Evolutionary conservation across 805 yeast genomes (phyloP).

Genomic region (Torulaspora quercuum): DNA sequence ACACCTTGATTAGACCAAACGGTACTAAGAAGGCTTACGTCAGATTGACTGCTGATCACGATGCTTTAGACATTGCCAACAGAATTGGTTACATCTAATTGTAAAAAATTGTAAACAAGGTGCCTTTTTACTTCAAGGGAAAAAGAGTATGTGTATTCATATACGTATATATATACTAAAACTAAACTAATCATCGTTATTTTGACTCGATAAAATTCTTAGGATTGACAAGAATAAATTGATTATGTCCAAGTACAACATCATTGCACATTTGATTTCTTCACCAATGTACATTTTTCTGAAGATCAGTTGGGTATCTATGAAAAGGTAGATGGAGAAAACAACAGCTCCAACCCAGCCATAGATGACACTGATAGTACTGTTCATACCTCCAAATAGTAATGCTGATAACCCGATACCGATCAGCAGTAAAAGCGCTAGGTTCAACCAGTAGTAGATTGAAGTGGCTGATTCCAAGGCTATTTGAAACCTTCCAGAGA

Average conservation of each 20-base stretch:
- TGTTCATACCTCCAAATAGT: constrained; percentile 59
- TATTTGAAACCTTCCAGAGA: constrained; percentile 50
- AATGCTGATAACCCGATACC: constrained; percentile 64
- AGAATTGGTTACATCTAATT: constrained; percentile 96
- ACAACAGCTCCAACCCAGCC: constrained; percentile 71
- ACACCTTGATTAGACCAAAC: constrained; percentile 97
- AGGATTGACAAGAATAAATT: constrained; percentile 76
- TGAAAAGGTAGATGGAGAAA: constrained; percentile 66
- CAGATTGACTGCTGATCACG: constrained; percentile 97
- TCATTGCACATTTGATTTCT: constrained; percentile 75
- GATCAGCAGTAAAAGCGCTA: constrained; percentile 62
- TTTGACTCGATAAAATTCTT: constrained; percentile 49
- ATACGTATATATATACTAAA: constrained; percentile 6
- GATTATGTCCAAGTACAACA: constrained; percentile 75
- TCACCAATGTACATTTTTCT: constrained; percentile 76
- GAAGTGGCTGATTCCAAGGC: constrained; percentile 36
- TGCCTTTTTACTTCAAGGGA: no score
- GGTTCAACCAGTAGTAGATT: constrained; percentile 39
- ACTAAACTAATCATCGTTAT: constrained; percentile 20
- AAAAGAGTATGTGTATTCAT: not conserved
- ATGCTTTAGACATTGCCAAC: constrained; percentile 99
- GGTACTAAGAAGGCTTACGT: constrained; percentile 99
- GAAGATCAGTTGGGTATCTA: constrained; percentile 80
- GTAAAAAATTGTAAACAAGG: not conserved
- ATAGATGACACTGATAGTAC: constrained; percentile 61